These are phyloP conservation scores for Galeopsis tetrahit DNA, from an alignment of 257 asterid genomes.

Conservation along the genomic window DNA sequence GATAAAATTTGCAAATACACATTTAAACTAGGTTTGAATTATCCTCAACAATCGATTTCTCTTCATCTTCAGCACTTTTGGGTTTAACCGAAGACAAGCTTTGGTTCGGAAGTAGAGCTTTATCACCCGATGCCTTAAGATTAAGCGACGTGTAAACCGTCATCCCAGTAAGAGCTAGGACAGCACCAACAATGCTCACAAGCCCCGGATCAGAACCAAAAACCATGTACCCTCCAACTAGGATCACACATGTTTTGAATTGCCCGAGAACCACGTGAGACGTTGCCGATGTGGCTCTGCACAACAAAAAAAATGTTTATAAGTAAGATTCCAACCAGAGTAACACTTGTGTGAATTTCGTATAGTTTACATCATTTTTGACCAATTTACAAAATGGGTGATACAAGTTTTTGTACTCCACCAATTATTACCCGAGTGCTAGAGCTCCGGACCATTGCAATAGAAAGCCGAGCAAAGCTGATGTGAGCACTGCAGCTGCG, in stretches of 20 bases:
- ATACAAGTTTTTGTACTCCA: too few species aligned
- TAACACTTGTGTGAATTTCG: too few species aligned
- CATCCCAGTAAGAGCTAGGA: constrained; percentile 80
- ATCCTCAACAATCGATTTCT: constrained; percentile 33
- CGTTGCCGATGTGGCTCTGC: constrained; percentile 93
- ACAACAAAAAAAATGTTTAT: neutral
- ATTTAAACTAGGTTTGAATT: constrained; percentile 32
- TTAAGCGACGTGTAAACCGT: constrained; percentile 65
- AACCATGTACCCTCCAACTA: constrained; percentile 73
- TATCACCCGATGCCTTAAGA: constrained; percentile 47
- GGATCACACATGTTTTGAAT: constrained; percentile 76
- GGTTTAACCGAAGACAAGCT: constrained; percentile 36
- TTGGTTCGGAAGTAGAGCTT: constrained; percentile 52
- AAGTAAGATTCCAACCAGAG: too few species aligned
- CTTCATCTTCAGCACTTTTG: constrained; percentile 43
- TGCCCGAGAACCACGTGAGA: constrained; percentile 81
- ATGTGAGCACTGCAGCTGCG: constrained; percentile 54
- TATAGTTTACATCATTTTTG: too few species aligned
- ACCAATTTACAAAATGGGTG: too few species aligned
- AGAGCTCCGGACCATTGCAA: constrained; percentile 96
- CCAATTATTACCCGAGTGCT: constrained; percentile 68
- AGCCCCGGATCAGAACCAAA: constrained; percentile 87
- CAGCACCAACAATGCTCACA: constrained; percentile 71
- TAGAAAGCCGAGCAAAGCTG: constrained; percentile 88
- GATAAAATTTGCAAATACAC: neutral